Conservation (phyloP, 495 filamentous ascomycete species). For the Trichoderma virens region DNA sequence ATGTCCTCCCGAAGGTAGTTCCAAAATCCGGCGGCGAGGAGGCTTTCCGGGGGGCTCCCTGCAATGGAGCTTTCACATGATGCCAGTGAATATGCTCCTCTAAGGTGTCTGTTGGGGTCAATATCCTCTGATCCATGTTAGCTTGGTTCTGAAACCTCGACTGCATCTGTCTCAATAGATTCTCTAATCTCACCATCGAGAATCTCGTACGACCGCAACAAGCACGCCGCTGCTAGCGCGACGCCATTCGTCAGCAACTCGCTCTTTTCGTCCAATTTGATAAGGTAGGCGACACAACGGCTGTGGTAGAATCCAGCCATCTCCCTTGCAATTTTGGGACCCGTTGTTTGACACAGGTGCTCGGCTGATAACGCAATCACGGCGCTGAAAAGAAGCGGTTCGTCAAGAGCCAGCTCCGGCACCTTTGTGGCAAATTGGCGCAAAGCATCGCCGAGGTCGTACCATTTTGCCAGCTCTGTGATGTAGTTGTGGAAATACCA, state of each 20-base stretch:
- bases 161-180: background rate
- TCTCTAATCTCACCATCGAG: slow-evolving; percentile 13
- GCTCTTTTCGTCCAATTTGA: slow-evolving; percentile 14
- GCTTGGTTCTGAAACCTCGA: background rate
- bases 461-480: slow-evolving; percentile 26
- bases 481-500: slow-evolving; percentile 27
- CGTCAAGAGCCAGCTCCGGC: slow-evolving; percentile 21
- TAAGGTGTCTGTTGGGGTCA: slow-evolving; percentile 17
- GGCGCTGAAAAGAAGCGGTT: slow-evolving; percentile 28
- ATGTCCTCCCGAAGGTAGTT: slow-evolving; percentile 36
- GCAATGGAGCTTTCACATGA: slow-evolving; percentile 11
- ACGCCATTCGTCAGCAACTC: slow-evolving; percentile 21
- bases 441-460: slow-evolving; percentile 28
- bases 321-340: slow-evolving; percentile 6
- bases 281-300: slow-evolving; percentile 16
- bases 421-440: slow-evolving; percentile 25
- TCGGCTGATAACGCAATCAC: slow-evolving; percentile 29
- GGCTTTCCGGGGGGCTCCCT: slow-evolving; percentile 13
- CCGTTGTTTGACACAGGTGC: slow-evolving; percentile 15
- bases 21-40: slow-evolving; percentile 29
- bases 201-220: slow-evolving; percentile 34
- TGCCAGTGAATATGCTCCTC: slow-evolving; percentile 19
- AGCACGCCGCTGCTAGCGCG: slow-evolving; percentile 28
- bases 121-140: slow-evolving; percentile 11
- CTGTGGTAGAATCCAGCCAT: slow-evolving; percentile 14